phyloP scores from a whole-genome alignment of 768 basidiomycete species.

The Cyclocybe cylindracea region DNA sequence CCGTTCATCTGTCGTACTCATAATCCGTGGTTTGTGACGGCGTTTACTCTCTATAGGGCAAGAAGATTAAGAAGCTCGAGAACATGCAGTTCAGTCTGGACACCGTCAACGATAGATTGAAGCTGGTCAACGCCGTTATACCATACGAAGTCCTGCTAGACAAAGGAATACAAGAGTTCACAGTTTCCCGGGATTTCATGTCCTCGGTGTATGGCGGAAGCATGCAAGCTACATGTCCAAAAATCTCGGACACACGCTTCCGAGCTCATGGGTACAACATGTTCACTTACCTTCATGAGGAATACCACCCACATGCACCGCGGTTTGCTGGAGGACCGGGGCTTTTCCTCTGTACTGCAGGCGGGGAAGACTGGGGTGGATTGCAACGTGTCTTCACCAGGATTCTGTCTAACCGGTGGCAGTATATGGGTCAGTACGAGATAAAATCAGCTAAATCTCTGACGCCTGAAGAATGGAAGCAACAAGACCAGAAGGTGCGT shows the following conservation, averaged over 20 bases:
- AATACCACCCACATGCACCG: constrained; percentile 35
- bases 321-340: constrained; percentile 34
- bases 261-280: constrained; percentile 28
- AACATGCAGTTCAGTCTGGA: constrained; percentile 8
- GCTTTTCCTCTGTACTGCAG: constrained; percentile 22
- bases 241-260: constrained; percentile 15
- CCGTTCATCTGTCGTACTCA: neutral
- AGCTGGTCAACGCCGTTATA: constrained; percentile 20
- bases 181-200: constrained; percentile 30
- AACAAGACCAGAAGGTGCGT: constrained; percentile 10
- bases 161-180: constrained; percentile 22
- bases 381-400: constrained; percentile 14
- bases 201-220: constrained; percentile 36
- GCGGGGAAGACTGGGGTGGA: neutral
- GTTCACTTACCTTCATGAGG: constrained; percentile 34
- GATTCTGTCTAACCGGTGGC: constrained; percentile 19
- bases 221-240: constrained; percentile 26
- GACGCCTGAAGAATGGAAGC: constrained; percentile 26
- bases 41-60: neutral
- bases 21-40: neutral
- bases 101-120: constrained; percentile 13
- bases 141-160: constrained; percentile 25
- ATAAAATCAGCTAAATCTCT: constrained; percentile 8
- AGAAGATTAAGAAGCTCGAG: constrained; percentile 9
- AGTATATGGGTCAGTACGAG: constrained; percentile 32